phyloP scores from a whole-genome alignment of 805 yeast species.

The Candida dendrica region DNA sequence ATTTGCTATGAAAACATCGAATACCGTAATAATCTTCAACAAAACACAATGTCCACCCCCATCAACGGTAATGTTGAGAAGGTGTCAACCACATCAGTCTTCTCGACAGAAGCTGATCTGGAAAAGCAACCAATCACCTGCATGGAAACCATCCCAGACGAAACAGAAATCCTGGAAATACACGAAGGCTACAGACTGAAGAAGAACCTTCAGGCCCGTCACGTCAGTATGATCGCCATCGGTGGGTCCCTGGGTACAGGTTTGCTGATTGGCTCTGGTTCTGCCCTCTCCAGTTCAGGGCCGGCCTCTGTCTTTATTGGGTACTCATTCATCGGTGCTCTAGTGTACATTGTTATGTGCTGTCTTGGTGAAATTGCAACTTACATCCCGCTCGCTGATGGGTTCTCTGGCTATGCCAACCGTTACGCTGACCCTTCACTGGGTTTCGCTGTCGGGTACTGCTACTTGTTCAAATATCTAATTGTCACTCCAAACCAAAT shows the following conservation, averaged over 20 bases:
- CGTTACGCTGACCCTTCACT: constrained; percentile 32
- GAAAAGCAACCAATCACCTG: neutral
- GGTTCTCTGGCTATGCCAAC: constrained; percentile 54
- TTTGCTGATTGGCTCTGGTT: constrained; percentile 58
- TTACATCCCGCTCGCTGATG: constrained; percentile 56
- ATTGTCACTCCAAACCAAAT: constrained; percentile 33
- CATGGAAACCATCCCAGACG: neutral
- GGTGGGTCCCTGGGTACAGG: constrained; percentile 75
- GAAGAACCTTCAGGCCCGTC: constrained; percentile 42
- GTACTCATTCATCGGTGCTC: constrained; percentile 61
- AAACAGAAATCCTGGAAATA: constrained; percentile 6
- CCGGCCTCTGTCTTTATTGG: constrained; percentile 52
- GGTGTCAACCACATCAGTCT: neutral
- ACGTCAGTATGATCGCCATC: constrained; percentile 59
- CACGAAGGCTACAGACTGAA: constrained; percentile 19
- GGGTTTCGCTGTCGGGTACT: constrained; percentile 23
- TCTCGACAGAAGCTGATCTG: neutral
- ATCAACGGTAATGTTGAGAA: too few species aligned
- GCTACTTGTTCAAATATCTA: constrained; percentile 19
- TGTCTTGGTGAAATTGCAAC: constrained; percentile 67
- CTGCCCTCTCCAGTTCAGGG: constrained; percentile 50
- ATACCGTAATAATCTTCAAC: too few species aligned
- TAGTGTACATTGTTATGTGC: constrained; percentile 63
- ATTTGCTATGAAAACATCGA: too few species aligned
- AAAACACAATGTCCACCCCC: too few species aligned